These are phyloP conservation scores for Trichoderma harzianum DNA, from an alignment of 2,329 filamentous ascomycete genomes.

Conservation along the genomic window DNA sequence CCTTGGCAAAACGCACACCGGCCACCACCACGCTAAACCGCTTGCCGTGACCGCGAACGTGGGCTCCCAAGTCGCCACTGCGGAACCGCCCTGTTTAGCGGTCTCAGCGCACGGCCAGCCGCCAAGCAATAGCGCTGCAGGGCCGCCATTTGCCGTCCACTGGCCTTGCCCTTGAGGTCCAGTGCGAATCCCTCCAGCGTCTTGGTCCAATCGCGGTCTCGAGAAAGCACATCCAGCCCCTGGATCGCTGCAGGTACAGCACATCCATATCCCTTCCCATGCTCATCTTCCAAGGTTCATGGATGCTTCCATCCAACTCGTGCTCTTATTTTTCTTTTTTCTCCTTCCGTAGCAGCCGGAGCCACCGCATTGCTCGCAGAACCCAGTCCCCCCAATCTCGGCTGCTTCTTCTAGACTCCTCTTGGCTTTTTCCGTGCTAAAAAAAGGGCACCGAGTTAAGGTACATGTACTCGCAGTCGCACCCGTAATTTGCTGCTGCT, in stretches of 20 bases:
- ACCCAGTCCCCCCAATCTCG: neutral
- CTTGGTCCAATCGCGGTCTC: neutral
- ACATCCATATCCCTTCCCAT: neutral
- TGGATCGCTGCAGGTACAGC: conserved; percentile 10
- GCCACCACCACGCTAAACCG: neutral
- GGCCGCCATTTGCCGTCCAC: neutral
- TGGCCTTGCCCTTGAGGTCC: neutral
- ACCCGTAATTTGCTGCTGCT: neutral
- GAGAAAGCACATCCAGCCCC: neutral
- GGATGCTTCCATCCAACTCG: neutral
- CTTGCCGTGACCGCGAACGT: neutral
- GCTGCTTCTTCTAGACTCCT: neutral
- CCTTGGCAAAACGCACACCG: neutral
- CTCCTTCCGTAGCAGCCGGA: conserved; percentile 1
- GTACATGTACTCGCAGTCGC: neutral
- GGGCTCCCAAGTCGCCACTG: neutral
- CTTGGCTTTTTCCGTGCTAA: neutral
- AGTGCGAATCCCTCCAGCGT: neutral
- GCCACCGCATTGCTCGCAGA: conserved; percentile 4
- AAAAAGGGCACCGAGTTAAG: neutral
- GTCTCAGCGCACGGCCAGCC: neutral
- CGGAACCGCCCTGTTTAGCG: neutral
- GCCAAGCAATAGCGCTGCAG: neutral
- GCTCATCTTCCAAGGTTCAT: neutral
- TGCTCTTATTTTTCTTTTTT: neutral